These are phyloP conservation scores for Amauroascus niger DNA, from an alignment of 2,329 filamentous ascomycete genomes.

Conservation along the genomic window DNA sequence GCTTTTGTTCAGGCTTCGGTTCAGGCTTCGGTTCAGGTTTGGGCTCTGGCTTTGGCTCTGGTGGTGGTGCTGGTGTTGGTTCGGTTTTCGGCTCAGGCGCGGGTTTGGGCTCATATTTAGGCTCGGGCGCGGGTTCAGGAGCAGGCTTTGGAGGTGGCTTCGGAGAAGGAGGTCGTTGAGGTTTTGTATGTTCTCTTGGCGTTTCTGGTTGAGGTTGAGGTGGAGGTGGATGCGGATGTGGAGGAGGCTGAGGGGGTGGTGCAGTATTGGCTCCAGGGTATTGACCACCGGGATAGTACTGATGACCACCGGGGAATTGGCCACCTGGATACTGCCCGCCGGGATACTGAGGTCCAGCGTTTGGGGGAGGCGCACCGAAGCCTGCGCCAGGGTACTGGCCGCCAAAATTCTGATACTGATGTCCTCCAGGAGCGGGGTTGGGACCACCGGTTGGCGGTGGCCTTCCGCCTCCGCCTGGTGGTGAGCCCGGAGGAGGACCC, in stretches of 20 bases:
- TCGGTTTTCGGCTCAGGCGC: slow-evolving; percentile 12
- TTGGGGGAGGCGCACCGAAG: slow-evolving; percentile 24
- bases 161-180: background rate
- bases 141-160: slow-evolving; percentile 7
- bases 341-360: slow-evolving; percentile 29
- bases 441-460: slow-evolving; percentile 19
- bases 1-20: background rate
- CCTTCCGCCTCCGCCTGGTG: slow-evolving; percentile 22
- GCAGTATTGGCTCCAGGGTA: slow-evolving; percentile 2
- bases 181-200: slow-evolving; percentile 2
- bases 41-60: slow-evolving; percentile 6
- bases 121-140: slow-evolving; percentile 1
- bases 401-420: slow-evolving; percentile 24
- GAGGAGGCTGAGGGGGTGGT: slow-evolving; percentile 12
- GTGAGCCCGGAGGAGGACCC: slow-evolving; percentile 21
- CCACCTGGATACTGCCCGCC: slow-evolving; percentile 16
- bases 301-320: slow-evolving; percentile 13
- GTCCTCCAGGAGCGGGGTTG: slow-evolving; percentile 19
- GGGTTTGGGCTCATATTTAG: background rate
- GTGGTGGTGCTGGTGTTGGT: slow-evolving; percentile 2
- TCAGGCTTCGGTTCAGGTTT: background rate
- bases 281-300: slow-evolving; percentile 11
- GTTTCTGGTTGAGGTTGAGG: slow-evolving; percentile 6
- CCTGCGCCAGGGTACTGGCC: slow-evolving; percentile 21
- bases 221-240: background rate